phyloP scores from a whole-genome alignment of 441 rosid genomes.

The Eutrema salsugineum region DNA sequence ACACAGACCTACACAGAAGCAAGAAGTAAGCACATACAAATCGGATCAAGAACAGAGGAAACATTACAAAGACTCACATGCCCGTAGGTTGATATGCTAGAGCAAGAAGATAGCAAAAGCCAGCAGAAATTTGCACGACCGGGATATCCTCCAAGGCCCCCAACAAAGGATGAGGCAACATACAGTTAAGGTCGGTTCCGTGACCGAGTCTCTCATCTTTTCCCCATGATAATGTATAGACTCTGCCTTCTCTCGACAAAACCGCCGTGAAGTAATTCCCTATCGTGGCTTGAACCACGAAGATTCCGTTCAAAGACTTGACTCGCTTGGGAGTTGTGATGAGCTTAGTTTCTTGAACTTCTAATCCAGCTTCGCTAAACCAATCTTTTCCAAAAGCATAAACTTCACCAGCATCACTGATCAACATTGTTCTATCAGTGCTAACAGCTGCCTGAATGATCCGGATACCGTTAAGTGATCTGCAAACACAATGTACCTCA shows the following conservation, averaged over 20 bases:
- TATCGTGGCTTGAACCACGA: constrained; percentile 87
- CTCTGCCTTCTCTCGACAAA: constrained; percentile 89
- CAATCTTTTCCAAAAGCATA: constrained; percentile 83
- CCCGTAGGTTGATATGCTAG: constrained; percentile 86
- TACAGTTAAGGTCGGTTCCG: constrained; percentile 57
- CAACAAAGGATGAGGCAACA: constrained; percentile 74
- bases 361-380: constrained; percentile 56
- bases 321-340: constrained; percentile 68
- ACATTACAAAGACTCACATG: constrained; percentile 58
- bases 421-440: constrained; percentile 85
- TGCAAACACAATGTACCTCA: constrained; percentile 59
- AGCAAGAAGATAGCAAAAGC: constrained; percentile 93
- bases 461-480: constrained; percentile 86
- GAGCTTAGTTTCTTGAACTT: constrained; percentile 47
- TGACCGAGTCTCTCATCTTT: constrained; percentile 76
- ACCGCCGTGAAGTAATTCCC: constrained; percentile 88
- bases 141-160: constrained; percentile 83
- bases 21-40: not conserved
- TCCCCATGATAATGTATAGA: constrained; percentile 97
- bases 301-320: constrained; percentile 68
- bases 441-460: constrained; percentile 90
- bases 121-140: constrained; percentile 88
- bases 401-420: constrained; percentile 86
- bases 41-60: not conserved
- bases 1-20: constrained; percentile 59